Evolutionary conservation across 768 basidiomycete genomes (phyloP).

Genomic region (Psilocybe cyanescens): DNA sequence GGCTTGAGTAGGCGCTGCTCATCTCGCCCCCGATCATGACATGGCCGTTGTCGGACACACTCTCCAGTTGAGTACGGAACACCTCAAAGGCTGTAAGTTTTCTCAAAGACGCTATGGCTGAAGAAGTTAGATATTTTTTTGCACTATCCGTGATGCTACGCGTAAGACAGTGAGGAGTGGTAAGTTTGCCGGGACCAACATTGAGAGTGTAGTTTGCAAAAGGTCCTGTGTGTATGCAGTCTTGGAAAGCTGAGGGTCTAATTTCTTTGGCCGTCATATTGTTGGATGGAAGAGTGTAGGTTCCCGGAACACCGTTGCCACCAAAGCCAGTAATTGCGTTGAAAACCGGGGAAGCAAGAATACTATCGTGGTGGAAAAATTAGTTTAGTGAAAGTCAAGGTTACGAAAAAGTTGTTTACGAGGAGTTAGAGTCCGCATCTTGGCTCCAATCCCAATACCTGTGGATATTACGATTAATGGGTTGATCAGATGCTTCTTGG

Average conservation of each 20-base stretch:
- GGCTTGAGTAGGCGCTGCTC: slow-evolving; percentile 39
- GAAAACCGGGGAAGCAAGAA: slow-evolving; percentile 35
- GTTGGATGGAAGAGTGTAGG: slow-evolving; percentile 19
- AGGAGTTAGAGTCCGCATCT: slow-evolving; percentile 30
- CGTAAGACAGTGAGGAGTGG: slow-evolving; percentile 36
- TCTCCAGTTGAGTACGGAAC: slow-evolving; percentile 37
- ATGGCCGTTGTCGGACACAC: slow-evolving; percentile 40
- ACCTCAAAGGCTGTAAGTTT: slow-evolving; percentile 29
- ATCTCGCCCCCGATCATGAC: slow-evolving; percentile 35
- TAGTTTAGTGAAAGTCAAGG: background rate
- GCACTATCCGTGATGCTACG: slow-evolving; percentile 32
- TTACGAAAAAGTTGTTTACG: slow-evolving; percentile 3
- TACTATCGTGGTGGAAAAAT: slow-evolving; percentile 23
- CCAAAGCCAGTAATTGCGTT: slow-evolving; percentile 41
- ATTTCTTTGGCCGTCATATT: slow-evolving; percentile 12
- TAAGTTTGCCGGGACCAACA: slow-evolving; percentile 36
- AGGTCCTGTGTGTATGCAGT: slow-evolving; percentile 33
- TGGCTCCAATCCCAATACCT: slow-evolving; percentile 48
- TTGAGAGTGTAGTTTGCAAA: slow-evolving; percentile 36
- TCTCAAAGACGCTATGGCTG: slow-evolving; percentile 23
- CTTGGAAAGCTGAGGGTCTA: slow-evolving; percentile 16
- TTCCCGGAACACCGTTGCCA: slow-evolving; percentile 33
- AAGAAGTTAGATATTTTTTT: slow-evolving; percentile 20
- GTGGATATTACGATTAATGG: background rate
- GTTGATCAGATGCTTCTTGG: background rate